These are phyloP conservation scores for Amoeboaphelidium protococcarum DNA, from an alignment of 371 early-diverging fungal genomes.

Conservation along the genomic window DNA sequence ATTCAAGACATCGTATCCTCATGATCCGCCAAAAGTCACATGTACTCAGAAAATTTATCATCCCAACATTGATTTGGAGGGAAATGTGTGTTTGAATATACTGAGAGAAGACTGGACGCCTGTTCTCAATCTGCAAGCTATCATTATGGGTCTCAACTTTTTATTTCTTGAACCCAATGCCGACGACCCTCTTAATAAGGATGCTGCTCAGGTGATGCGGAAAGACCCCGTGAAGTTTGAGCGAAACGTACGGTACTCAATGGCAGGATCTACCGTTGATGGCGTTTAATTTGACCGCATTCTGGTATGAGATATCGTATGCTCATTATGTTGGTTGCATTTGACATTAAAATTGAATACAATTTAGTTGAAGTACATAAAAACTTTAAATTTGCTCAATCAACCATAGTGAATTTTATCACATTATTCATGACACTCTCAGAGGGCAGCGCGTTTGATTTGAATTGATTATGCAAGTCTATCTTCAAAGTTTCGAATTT, in stretches of 20 bases:
- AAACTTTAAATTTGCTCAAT: too few species aligned
- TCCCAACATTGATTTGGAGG: constrained; percentile 94
- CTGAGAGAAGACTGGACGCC: constrained; percentile 99
- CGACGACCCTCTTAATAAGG: constrained; percentile 94
- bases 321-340: too few species aligned
- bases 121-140: constrained; percentile 82
- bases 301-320: too few species aligned
- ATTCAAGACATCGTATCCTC: constrained; percentile 85
- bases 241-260: constrained; percentile 29
- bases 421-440: too few species aligned
- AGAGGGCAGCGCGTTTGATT: too few species aligned
- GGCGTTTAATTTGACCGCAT: constrained; percentile 34
- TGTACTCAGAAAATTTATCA: constrained; percentile 87
- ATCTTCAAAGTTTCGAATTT: too few species aligned
- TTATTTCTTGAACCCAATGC: constrained; percentile 94
- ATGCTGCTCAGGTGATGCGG: constrained; percentile 43
- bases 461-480: too few species aligned
- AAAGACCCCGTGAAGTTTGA: constrained; percentile 32
- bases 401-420: too few species aligned
- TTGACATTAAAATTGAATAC: too few species aligned
- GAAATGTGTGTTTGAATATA: constrained; percentile 95
- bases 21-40: constrained; percentile 90
- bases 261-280: constrained; percentile 37
- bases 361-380: too few species aligned
- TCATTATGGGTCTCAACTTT: constrained; percentile 83